Evolutionary conservation across 2,329 filamentous ascomycete species (phyloP).

Genomic region (Aspergillus piperis): DNA sequence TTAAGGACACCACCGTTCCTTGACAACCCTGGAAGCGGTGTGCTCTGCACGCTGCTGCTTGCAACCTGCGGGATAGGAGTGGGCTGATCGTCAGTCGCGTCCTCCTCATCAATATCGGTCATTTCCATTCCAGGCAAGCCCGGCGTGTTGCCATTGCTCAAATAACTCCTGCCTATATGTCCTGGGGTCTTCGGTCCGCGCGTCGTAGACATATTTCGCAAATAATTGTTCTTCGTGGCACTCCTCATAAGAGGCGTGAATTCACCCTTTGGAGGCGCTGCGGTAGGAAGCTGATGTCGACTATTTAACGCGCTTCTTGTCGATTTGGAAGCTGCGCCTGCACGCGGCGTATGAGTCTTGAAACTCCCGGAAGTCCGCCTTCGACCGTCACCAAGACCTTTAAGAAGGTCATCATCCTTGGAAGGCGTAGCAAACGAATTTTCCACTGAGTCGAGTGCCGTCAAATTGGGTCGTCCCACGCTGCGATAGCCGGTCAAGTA

Average conservation of each 20-base stretch:
- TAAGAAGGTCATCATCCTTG: conserved; percentile 74
- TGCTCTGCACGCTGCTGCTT: conserved; percentile 79
- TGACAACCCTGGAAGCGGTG: conserved; percentile 72
- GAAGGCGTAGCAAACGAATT: conserved; percentile 81
- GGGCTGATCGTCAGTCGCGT: conserved; percentile 65
- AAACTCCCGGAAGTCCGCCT: conserved; percentile 53
- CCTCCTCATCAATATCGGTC: conserved; percentile 64
- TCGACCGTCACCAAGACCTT: conserved; percentile 68
- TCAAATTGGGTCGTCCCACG: conserved; percentile 42
- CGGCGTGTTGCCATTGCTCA: conserved; percentile 71
- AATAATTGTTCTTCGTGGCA: conserved; percentile 67
- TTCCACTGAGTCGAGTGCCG: conserved; percentile 76
- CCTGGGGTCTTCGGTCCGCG: conserved; percentile 70
- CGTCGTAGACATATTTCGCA: conserved; percentile 59
- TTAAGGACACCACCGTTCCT: conserved; percentile 71
- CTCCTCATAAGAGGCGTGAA: conserved; percentile 93
- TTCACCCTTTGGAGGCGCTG: conserved; percentile 63
- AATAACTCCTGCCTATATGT: conserved; percentile 61
- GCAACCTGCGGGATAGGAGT: conserved; percentile 76
- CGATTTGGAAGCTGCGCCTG: conserved; percentile 56
- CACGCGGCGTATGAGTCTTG: conserved; percentile 72
- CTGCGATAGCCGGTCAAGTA: conserved; percentile 69
- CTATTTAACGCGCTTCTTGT: conserved; percentile 61
- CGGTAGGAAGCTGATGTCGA: conserved; percentile 68
- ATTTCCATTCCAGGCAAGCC: conserved; percentile 72